Conservation (phyloP, 2,329 filamentous ascomycete species). For the Phialophora macrospora region DNA sequence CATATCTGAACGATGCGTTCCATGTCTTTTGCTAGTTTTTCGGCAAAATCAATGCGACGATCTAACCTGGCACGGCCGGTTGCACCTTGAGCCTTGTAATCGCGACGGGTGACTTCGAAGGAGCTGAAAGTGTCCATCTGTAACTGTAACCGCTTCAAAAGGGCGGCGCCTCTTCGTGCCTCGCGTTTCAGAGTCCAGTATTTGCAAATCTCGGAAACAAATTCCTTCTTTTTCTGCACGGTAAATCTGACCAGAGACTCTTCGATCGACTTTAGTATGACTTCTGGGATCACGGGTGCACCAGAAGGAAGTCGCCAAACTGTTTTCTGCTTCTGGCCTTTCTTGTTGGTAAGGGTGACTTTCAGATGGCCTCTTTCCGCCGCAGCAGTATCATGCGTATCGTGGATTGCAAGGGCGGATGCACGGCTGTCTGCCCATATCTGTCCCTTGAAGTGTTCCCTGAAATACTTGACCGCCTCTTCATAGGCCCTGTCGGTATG, state of each 20-base stretch:
- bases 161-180: constrained; percentile 83
- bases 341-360: constrained; percentile 63
- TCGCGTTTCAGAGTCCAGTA: constrained; percentile 99
- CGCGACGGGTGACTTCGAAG: constrained; percentile 93
- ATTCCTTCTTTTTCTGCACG: constrained; percentile 79
- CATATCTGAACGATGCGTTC: constrained; percentile 74
- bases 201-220: constrained; percentile 87
- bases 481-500: constrained; percentile 78
- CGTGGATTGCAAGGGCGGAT: constrained; percentile 77
- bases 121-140: constrained; percentile 97
- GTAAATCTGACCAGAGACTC: constrained; percentile 80
- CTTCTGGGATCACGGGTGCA: constrained; percentile 88
- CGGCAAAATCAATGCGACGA: constrained; percentile 84
- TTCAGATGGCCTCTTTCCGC: constrained; percentile 56
- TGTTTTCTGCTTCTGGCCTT: constrained; percentile 63
- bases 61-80: constrained; percentile 77
- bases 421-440: constrained; percentile 92
- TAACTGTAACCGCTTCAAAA: constrained; percentile 89
- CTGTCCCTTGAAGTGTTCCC: constrained; percentile 81
- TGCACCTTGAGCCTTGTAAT: constrained; percentile 94
- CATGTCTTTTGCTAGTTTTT: constrained; percentile 71
- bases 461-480: constrained; percentile 87
- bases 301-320: constrained; percentile 93
- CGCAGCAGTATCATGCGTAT: constrained; percentile 62
- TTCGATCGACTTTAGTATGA: constrained; percentile 85